Evolutionary conservation across 345 rosid genomes (phyloP), one percentile per base, ranked within the genome.

Genomic region (Cardamine chenopodiifolia): DNA sequence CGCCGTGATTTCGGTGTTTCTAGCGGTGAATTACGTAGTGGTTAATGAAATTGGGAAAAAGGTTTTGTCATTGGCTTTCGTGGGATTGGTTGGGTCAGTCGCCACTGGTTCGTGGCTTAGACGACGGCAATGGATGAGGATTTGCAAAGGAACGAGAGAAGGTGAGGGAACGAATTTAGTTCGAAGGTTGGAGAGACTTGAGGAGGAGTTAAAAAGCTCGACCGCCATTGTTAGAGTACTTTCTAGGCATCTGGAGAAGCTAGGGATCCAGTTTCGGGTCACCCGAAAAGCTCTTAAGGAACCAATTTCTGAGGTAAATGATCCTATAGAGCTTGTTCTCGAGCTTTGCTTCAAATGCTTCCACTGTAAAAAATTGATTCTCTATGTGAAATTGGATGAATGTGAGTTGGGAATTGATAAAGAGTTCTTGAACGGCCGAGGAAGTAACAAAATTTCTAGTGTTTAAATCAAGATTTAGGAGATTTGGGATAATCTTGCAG

Each of bases 191-290:
- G 98, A 95, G 85, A 90, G 81, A 74, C 73, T 95, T 80, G 99
- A 95, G 71, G 92, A 90, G 68, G 97, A 92, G 80, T 74, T 86
- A 71, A 88, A 81, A 85, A 90, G 78, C 63, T 89, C 90, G 1
- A 82, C 77, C 6, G 75, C 89, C 3, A 85, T 90, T 45, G 81
- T 89, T 63, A 82, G 87, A 71, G 94, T 79, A 55, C 83, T 95
- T 68, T 92, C 98, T 0, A 84, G 92, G 76, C 97, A 89, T 84
- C 82, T 95, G 19, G 99, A 95, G 89, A 92, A 95, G 83, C 74
- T 95, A 31, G 99, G 97, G 40, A 90, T 88, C 49, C 84, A 92
- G 65, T 95, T 95, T 82, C 86, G 98, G 39, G 83, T 89, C 64
- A 90, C 92, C 1, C 82, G 98, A 57, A 90, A 80, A 57, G 29